These are phyloP conservation scores for Auricularia sp. DNA, from an alignment of 768 basidiomycete species.

Conservation along the genomic window DNA sequence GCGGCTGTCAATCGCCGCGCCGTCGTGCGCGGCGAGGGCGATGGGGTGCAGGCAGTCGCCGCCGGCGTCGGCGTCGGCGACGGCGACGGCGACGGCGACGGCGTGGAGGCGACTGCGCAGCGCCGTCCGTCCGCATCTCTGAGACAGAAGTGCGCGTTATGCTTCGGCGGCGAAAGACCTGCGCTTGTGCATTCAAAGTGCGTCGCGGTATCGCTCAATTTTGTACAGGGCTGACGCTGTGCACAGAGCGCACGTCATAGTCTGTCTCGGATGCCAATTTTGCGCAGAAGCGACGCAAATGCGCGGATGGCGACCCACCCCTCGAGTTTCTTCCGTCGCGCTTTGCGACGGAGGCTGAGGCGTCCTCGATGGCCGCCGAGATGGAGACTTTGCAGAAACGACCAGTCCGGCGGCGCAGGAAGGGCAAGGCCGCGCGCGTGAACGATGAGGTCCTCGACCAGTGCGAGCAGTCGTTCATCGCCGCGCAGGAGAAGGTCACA, in stretches of 20 bases:
- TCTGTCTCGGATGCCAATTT: conserved; percentile 27
- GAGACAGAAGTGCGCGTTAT: background rate
- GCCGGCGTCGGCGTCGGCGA: too few relatives aligned
- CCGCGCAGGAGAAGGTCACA: background rate
- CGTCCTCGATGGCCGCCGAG: conserved; percentile 12
- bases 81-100: too few relatives aligned
- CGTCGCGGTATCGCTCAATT: background rate
- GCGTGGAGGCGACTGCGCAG: too few relatives aligned
- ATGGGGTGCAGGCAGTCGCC: too few relatives aligned
- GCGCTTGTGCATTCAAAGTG: background rate
- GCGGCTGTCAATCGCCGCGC: too few relatives aligned
- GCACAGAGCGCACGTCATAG: conserved; percentile 15
- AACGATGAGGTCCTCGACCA: conserved; percentile 1
- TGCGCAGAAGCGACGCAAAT: conserved; percentile 19
- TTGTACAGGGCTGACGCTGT: background rate
- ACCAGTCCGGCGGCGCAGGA: background rate
- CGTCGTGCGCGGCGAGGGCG: too few relatives aligned
- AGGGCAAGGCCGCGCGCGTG: background rate
- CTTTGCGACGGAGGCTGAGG: conserved; percentile 14
- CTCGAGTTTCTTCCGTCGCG: conserved; percentile 12
- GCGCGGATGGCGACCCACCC: conserved; percentile 11
- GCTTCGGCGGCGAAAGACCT: background rate
- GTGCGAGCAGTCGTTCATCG: conserved; percentile 1
- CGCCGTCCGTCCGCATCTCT: background rate
- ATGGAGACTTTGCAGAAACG: conserved; percentile 10